These are phyloP conservation scores for Leccinum pellstonianum DNA, from an alignment of 768 basidiomycete species.

Conservation along the genomic window DNA sequence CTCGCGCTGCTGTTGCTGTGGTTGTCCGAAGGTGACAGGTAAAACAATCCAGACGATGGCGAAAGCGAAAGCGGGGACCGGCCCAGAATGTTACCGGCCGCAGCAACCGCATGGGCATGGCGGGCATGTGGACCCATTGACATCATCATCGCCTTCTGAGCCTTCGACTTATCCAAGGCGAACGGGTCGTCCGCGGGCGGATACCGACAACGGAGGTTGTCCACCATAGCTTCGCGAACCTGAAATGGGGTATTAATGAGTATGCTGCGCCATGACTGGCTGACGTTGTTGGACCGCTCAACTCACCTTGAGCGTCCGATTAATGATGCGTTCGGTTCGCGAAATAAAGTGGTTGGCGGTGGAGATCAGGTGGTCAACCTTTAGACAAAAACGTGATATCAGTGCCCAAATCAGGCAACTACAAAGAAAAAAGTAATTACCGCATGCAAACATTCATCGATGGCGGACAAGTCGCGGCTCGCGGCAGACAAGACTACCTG, in stretches of 20 bases:
- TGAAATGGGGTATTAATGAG: conserved; percentile 22
- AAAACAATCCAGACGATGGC: conserved; percentile 15
- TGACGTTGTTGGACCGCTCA: not conserved
- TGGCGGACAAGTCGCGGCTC: conserved; percentile 53
- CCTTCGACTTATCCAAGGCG: conserved; percentile 11
- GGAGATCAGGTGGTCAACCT: conserved; percentile 59
- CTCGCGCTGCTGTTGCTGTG: conserved; percentile 11
- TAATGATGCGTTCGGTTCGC: conserved; percentile 56
- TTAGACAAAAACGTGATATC: conserved; percentile 2
- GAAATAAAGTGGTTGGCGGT: conserved; percentile 55
- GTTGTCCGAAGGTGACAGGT: conserved; percentile 21
- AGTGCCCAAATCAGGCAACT: conserved; percentile 8
- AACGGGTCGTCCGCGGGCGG: conserved; percentile 20
- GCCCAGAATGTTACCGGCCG: not conserved
- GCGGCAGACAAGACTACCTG: conserved; percentile 52
- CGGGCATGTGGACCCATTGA: not conserved
- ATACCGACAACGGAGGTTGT: conserved; percentile 38
- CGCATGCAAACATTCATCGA: conserved; percentile 51
- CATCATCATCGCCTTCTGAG: not conserved
- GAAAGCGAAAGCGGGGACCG: not conserved
- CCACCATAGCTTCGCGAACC: conserved; percentile 51
- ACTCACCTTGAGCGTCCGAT: conserved; percentile 54
- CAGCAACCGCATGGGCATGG: not conserved
- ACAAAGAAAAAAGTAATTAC: conserved; percentile 39
- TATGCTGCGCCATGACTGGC: conserved; percentile 3